Conservation (phyloP, 108 stramenopile genomes). For the Mediolabrus comicus region DNA sequence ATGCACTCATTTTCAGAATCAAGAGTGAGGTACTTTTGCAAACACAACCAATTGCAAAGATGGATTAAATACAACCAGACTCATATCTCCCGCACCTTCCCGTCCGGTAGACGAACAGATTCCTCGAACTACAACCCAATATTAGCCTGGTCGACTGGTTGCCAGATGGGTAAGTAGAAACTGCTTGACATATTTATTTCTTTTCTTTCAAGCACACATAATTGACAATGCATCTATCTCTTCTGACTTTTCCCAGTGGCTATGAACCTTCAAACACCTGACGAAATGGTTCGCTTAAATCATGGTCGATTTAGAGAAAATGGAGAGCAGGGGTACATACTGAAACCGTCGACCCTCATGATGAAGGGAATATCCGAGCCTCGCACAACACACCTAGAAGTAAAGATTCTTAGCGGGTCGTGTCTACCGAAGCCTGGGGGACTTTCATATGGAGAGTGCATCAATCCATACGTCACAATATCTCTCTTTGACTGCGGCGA, state of each 20-base stretch:
- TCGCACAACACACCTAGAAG: constrained; percentile 42
- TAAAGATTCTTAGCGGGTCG: constrained; percentile 68
- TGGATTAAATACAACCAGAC: constrained; percentile 78
- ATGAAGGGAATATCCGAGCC: constrained; percentile 35
- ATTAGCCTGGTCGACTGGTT: constrained; percentile 87
- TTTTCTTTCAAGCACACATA: neutral
- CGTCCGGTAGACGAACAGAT: constrained; percentile 81
- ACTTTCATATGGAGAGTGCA: constrained; percentile 63
- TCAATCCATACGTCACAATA: constrained; percentile 83
- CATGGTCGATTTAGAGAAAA: constrained; percentile 89
- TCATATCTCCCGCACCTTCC: constrained; percentile 90
- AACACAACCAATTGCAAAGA: constrained; percentile 33
- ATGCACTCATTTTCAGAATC: constrained; percentile 86
- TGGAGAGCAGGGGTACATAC: constrained; percentile 89
- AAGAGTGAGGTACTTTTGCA: constrained; percentile 51
- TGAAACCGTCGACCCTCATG: constrained; percentile 77
- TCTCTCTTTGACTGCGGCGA: constrained; percentile 74
- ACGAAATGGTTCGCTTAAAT: constrained; percentile 75
- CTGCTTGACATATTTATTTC: too few species aligned
- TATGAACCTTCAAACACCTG: constrained; percentile 91
- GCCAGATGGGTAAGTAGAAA: constrained; percentile 93
- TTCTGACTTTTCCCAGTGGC: too few species aligned
- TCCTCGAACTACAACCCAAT: constrained; percentile 94
- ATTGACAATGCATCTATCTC: constrained; percentile 33
- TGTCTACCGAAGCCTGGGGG: constrained; percentile 86